Base-by-base conservation (phyloP, 2,329 filamentous ascomycete genomes). In the Lasiodiplodia theobromae region DNA sequence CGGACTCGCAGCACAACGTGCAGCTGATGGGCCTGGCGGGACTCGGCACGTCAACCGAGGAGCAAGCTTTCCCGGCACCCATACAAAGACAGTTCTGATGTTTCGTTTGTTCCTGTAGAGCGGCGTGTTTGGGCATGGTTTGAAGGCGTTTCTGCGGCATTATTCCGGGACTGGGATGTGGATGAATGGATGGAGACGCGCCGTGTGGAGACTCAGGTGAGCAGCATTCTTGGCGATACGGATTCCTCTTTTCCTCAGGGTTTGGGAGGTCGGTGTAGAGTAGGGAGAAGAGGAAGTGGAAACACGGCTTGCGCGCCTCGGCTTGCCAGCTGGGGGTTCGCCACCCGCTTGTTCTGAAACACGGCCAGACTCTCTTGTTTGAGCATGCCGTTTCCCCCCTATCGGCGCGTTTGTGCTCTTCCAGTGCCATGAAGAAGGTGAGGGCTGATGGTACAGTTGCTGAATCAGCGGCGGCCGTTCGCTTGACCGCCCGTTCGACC, bases 1-100 rank as follows among this genome's bases (percentile, higher is more conserved):
- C 78, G 18, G 79, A 79, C 51, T 71, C 71, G 7, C 72, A 72
- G 51, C 72, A 75, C 23, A 65, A 53, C 16, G 2, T 57, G 67
- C 57, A 64, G 21, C 21, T 64, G 28, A 56, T 68, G 67, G 67
- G 67, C 7, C n/a, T 68, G 47, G 8, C 44, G 16, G 54, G 53
- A n/a, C n/a, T 54, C 31, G 40, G 65, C 14, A 44, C 44, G 23
- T 34, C 64, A 14, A 34, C 21, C 28, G 52, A 16, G n/a, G 40
- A 49, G 8, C 28, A 14, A 11, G 23, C 14, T 18, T 60, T 67
- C 21, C 65, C 65, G 4, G 44, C 16, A 1, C 65, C 65, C 51
- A 51, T 67, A 25, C 65, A 12, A 53, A 4, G 54, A 25, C 44
- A 67, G 5, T 67, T 38, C n/a, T 67, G 34, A 67, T 4, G 21